A percentile compares a stretch with the other conserved stretches of the same genome.
These are phyloP conservation scores for Cinnamomum micranthum DNA, from an alignment of 164 flowering plant species.

Conservation along the genomic window DNA sequence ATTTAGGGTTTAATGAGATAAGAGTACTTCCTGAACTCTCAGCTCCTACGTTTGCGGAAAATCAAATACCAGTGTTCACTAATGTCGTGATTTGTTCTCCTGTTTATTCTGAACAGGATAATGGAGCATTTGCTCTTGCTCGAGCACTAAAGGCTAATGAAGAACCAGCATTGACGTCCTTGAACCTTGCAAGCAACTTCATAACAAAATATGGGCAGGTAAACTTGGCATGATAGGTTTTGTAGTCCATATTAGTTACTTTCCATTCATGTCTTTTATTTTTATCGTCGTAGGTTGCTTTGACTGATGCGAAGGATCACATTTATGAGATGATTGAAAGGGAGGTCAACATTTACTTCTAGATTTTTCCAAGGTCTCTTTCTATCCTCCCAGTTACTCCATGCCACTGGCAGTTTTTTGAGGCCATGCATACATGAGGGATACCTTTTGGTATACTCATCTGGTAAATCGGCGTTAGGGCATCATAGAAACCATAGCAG, in stretches of 20 bases:
- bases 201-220: slow-evolving; percentile 96
- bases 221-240: not conserved
- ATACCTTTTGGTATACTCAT: not conserved
- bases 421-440: slow-evolving; percentile 12
- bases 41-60: not conserved
- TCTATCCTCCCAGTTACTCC: not conserved
- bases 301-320: slow-evolving; percentile 91
- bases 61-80: not conserved
- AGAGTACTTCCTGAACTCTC: slow-evolving; percentile 46
- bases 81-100: not conserved
- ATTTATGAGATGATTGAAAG: slow-evolving; percentile 82
- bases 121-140: slow-evolving; percentile 92
- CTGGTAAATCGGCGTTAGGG: not conserved
- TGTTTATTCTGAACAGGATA: slow-evolving; percentile 47
- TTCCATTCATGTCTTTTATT: not conserved
- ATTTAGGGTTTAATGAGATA: slow-evolving; percentile 91
- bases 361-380: not conserved
- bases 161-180: slow-evolving; percentile 66
- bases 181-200: slow-evolving; percentile 81
- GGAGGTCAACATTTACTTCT: slow-evolving; percentile 66
- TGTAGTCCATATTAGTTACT: not conserved
- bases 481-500: no score
- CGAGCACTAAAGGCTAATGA: slow-evolving; percentile 94
- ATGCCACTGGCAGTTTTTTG: slow-evolving; percentile 6
- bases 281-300: slow-evolving; percentile 56